Evolutionary conservation across 2,329 filamentous ascomycete genomes (phyloP), one percentile per base, ranked within the genome.

Genomic region (Tolypocladium endophyticum): DNA sequence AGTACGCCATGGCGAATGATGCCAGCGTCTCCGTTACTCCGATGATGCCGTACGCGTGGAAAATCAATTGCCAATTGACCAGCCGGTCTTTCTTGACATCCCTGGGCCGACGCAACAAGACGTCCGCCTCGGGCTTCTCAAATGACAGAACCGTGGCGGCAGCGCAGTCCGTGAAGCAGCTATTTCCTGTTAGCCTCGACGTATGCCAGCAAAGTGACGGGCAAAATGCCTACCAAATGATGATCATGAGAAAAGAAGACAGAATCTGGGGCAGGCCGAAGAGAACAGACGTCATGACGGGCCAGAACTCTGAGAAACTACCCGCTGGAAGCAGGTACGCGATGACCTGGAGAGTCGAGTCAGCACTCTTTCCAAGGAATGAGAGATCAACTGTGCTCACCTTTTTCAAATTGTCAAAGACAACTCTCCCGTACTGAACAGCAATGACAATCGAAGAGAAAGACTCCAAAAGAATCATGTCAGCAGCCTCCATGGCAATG

Each of bases 341-440:
- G 62, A 90, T 71, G 25, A 69, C 68, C 67, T 69, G 9, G 4
- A 16, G 18, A n/a, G 4, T 33, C 8, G 2, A 18, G 56, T 57
- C 50, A 30, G 23, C 20, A 11, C 28, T 23, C 12, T 20, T 35
- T 18, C 36, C n/a, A 25, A 28, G 23, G 23, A 2, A 9, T 28
- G 18, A 23, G 11, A 35, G 18, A 8, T 12, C 20, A 23, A 84
- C 0, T 83, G 87, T 20, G 25, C 50, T 50, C 56, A 70, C 70
- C 78, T 92, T 92, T 70, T 89, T 88, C 57, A 92, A 74, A 66
- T 92, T 92, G 70, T 91, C 87, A 72, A 89, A 92, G n/a, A 91
- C 87, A 7, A 89, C 82, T 18, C 88, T 81, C 0, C 88, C 88
- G 61, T 87, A 90, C 63, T 85, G 79, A 2, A 92, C 83, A 0